Evolutionary conservation across 2,329 filamentous ascomycete genomes (phyloP).

Genomic region (Xylaria arbuscula): DNA sequence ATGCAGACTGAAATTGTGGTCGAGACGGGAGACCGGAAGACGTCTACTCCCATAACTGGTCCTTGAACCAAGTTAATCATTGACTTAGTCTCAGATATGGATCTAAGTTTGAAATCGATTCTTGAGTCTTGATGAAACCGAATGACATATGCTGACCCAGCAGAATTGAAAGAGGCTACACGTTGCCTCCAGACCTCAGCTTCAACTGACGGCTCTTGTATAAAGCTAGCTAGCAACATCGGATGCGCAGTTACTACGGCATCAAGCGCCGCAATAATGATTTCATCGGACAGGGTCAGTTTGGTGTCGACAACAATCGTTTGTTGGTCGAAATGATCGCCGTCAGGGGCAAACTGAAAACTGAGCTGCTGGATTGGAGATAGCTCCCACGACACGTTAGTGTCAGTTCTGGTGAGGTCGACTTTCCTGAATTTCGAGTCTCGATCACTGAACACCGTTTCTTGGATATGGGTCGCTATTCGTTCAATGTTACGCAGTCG

Average conservation of each 20-base stretch:
- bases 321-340: slow-evolving; percentile 25
- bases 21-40: slow-evolving; percentile 9
- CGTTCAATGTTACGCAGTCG: slow-evolving; percentile 23
- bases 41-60: slow-evolving; percentile 13
- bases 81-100: slow-evolving; percentile 13
- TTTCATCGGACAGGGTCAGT: slow-evolving; percentile 19
- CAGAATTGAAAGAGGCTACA: slow-evolving; percentile 9
- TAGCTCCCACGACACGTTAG: slow-evolving; percentile 13
- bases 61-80: slow-evolving; percentile 6
- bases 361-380: slow-evolving; percentile 29
- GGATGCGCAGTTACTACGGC: slow-evolving; percentile 6
- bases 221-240: slow-evolving; percentile 10
- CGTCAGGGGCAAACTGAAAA: slow-evolving; percentile 24
- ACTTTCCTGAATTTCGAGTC: slow-evolving; percentile 11
- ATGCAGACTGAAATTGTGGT: slow-evolving; percentile 19
- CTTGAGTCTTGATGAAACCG: slow-evolving; percentile 8
- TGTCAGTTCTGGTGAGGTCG: slow-evolving; percentile 4
- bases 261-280: slow-evolving; percentile 4
- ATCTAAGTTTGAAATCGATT: slow-evolving; percentile 10
- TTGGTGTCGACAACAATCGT: slow-evolving; percentile 20
- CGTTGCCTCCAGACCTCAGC: slow-evolving; percentile 8
- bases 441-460: slow-evolving; percentile 8
- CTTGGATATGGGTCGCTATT: slow-evolving; percentile 13
- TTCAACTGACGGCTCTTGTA: slow-evolving; percentile 7
- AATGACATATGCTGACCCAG: slow-evolving; percentile 7